Conservation (phyloP, 2,329 filamentous ascomycete species). For the Trichoderma guizhouense region DNA sequence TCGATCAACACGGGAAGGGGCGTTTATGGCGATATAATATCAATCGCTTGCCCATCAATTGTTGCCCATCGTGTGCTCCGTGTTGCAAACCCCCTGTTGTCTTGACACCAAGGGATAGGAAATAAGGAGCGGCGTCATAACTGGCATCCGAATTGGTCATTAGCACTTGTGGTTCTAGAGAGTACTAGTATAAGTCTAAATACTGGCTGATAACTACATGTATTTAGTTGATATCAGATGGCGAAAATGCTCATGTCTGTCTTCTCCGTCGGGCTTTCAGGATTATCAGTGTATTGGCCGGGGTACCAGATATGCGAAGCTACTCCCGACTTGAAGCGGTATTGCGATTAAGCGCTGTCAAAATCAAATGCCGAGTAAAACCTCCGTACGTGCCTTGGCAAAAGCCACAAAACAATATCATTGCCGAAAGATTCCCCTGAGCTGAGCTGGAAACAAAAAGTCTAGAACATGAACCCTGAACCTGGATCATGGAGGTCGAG, state of each 20-base stretch:
- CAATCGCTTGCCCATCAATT: not conserved
- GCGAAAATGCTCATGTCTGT: not conserved
- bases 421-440: not conserved
- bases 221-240: rapidly evolving
- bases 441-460: not conserved
- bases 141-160: not conserved
- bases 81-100: not conserved
- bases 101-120: not conserved
- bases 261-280: rapidly evolving
- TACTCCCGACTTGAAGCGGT: not conserved
- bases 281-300: rapidly evolving
- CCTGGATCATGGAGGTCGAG: not conserved
- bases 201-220: not conserved
- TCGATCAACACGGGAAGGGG: not conserved
- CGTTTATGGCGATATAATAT: not conserved
- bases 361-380: not conserved
- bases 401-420: not conserved
- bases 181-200: not conserved
- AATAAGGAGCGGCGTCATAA: not conserved
- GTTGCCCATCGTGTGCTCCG: not conserved
- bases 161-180: not conserved
- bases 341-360: not conserved
- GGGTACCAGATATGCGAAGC: not conserved
- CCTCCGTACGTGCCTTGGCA: not conserved
- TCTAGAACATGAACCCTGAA: not conserved